Percentiles rank a stretch among this genome's conserved stretches.
Evolutionary conservation across 2,329 filamentous ascomycete species (phyloP).

Genomic region (Curvularia verruculosa): DNA sequence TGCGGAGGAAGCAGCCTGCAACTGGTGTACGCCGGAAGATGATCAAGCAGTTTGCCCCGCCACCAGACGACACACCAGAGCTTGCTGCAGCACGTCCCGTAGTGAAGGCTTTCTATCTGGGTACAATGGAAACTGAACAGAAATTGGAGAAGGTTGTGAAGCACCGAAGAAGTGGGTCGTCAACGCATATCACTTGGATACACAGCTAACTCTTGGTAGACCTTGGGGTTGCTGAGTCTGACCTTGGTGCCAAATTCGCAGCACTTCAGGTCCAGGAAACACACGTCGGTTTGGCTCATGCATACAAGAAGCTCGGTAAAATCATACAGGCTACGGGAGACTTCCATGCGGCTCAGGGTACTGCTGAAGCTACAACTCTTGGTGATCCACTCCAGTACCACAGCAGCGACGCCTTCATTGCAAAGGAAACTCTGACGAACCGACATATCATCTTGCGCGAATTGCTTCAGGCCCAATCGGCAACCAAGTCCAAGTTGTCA

Average conservation of each 20-base stretch:
- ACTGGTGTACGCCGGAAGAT: slow-evolving; percentile 95
- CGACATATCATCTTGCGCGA: slow-evolving; percentile 95
- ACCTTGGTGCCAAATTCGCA: slow-evolving; percentile 89
- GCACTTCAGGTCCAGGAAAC: slow-evolving; percentile 89
- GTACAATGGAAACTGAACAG: slow-evolving; percentile 95
- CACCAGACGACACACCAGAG: slow-evolving; percentile 95
- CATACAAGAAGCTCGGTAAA: slow-evolving; percentile 93
- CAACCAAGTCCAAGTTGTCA: slow-evolving; percentile 78
- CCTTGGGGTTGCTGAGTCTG: slow-evolving; percentile 87
- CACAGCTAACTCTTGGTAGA: slow-evolving; percentile 60
- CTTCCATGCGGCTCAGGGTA: slow-evolving; percentile 94
- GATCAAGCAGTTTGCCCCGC: slow-evolving; percentile 96
- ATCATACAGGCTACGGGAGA: slow-evolving; percentile 92
- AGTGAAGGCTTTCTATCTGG: slow-evolving; percentile 95
- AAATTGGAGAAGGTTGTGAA: slow-evolving; percentile 96
- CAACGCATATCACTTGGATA: not conserved
- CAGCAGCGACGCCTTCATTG: slow-evolving; percentile 93
- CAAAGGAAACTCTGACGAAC: slow-evolving; percentile 97
- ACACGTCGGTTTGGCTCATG: slow-evolving; percentile 83
- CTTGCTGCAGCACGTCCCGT: slow-evolving; percentile 85
- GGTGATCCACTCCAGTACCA: slow-evolving; percentile 94
- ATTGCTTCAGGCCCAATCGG: slow-evolving; percentile 87
- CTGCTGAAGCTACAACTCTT: slow-evolving; percentile 91
- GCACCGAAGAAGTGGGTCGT: slow-evolving; percentile 74
- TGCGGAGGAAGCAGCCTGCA: slow-evolving; percentile 94